Evolutionary conservation across 2,329 filamentous ascomycete species (phyloP), one percentile per base, ranked within the genome.

Genomic region (Alternaria alternata): DNA sequence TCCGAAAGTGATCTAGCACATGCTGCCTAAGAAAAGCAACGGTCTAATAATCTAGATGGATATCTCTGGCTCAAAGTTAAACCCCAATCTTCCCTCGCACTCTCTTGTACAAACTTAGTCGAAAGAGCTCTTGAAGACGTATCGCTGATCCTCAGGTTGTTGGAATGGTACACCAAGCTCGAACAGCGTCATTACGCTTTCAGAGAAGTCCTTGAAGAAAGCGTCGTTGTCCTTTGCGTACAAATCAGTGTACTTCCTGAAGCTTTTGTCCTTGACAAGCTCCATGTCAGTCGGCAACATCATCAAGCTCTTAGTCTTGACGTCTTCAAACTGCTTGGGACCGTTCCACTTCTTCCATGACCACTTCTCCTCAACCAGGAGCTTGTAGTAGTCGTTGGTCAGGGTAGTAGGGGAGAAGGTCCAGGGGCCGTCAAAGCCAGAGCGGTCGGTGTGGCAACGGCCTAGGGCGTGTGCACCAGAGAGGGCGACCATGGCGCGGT

Each of bases 271-370:
- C 83, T 94, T 87, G 75, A 96, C 82, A 57, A 98, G 85, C 57
- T 90, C 91, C 82, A 96, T 89, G 76, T 99, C 94, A 67, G 93
- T 91, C 54, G 95, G 95, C 80, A 99, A 84, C 94, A 99, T 98
- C 95, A 99, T 98, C 72, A 98, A 83, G 42, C 86, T 86, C 87
- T 96, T 94, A 74, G 90, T 92, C 75, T 85, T 87, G 83, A 91
- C 91, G 82, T 98, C 94, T 82, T 96, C 89, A 78, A 90, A 94
- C 86, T 96, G 94, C 81, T 89, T 89, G 68, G 93, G 93, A 28
- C 95, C 94, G 73, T 94, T 88, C 94, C 94, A 95, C 97, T 87
- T 96, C 95, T 89, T 96, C 91, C 87, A 92, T 76, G 88, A 84
- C 95, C 94, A 98, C 86, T 96, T 96, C 88, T 97, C 93, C 64